Evolutionary conservation across 2,329 filamentous ascomycete species (phyloP).

Genomic region (Botrytis deweyae): DNA sequence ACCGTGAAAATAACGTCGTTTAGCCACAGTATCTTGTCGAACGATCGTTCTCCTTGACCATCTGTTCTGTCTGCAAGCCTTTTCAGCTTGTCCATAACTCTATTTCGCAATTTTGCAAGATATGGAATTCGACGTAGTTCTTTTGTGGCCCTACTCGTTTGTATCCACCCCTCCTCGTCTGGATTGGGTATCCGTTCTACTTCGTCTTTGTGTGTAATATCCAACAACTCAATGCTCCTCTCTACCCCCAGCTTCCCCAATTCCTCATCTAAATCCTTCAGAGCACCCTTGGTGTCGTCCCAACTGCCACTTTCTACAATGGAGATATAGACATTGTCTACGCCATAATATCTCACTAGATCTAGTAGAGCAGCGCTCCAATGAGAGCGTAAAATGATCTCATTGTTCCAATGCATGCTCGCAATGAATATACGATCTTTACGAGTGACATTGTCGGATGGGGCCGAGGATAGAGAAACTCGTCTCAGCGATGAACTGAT

Average conservation of each 20-base stretch:
- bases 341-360: conserved; percentile 55
- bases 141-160: conserved; percentile 50
- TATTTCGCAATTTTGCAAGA: conserved; percentile 62
- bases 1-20: conserved; percentile 64
- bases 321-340: conserved; percentile 64
- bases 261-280: conserved; percentile 55
- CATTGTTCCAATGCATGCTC: conserved; percentile 68
- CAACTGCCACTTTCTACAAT: conserved; percentile 68
- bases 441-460: neutral
- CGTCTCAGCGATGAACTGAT: conserved; percentile 14
- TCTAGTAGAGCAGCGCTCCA: conserved; percentile 62
- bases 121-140: conserved; percentile 68
- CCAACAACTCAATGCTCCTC: conserved; percentile 51
- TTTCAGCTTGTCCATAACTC: conserved; percentile 57
- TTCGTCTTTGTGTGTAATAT: conserved; percentile 56
- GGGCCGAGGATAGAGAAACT: conserved; percentile 13
- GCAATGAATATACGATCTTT: conserved; percentile 58
- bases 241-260: conserved; percentile 53
- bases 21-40: conserved; percentile 61
- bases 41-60: conserved; percentile 30
- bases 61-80: conserved; percentile 43
- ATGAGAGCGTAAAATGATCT: conserved; percentile 54
- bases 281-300: conserved; percentile 65
- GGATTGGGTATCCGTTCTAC: conserved; percentile 44
- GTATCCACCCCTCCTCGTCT: conserved; percentile 51